Evolutionary conservation across 2,329 filamentous ascomycete species (phyloP), one percentile per base, ranked within the genome.

Genomic region (Aspergillus sojae): DNA sequence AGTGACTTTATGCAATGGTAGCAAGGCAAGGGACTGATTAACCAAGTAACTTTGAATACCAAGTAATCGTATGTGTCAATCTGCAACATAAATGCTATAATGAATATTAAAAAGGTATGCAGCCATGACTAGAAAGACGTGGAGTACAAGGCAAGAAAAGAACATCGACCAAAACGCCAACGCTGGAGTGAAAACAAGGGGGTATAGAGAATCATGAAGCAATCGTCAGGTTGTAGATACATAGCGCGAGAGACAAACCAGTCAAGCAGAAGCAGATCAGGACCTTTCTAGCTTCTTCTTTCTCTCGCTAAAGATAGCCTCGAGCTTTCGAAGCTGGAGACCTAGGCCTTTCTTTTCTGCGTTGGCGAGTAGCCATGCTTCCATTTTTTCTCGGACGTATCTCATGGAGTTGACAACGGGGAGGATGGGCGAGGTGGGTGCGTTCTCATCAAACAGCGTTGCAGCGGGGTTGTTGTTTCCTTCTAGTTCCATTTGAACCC

Each of bases 351-450:
- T 94, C 72, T 89, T 90, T 81, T 97, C 94, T 68, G 90, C 91
- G 76, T 96, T 95, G 11, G 76, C 84, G 79, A 91, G 89, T 61
- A 98, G 80, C 90, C 92, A 96, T 2, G 62, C 73, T 81, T 97
- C 94, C 93, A 98, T 97, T 73, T 83, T 84, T 80, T 91, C 88
- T 65, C 94, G 84, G 14, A 91, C 82, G 32, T 74, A 76, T 70
- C 83, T 86, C 88, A 97, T 88, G 1, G 90, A 87, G 73, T 83
- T 88, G 62, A 91, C 76, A 5, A 94, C 85, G 0, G 94, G 94
- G 85, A 97, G 84, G 68, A 79, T 85, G n/a, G 68, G 65, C 0
- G 57, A 57, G 2, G 52, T 36, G 9, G 21, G 50, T 0, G 61
- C 39, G 32, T 55, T 50, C 26, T 60, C 36, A n/a, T 65, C 57